These are phyloP conservation scores for Phytophthora citrophthora DNA, from an alignment of 352 stramenopile genomes.

Conservation along the genomic window DNA sequence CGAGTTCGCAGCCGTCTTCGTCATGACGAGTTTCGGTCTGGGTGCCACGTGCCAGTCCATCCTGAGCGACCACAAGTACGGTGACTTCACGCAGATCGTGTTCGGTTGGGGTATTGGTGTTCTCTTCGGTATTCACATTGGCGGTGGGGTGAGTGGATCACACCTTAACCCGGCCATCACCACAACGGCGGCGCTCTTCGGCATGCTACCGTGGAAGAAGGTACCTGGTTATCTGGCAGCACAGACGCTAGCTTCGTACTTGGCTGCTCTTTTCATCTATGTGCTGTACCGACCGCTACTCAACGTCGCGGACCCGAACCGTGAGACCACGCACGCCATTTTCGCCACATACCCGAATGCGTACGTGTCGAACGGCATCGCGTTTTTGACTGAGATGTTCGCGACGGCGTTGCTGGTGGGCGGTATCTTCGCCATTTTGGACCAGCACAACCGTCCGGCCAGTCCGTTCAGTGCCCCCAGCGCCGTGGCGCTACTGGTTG, in stretches of 20 bases:
- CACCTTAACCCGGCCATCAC: constrained; percentile 58
- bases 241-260: constrained; percentile 56
- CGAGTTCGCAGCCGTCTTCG: constrained; percentile 47
- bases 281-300: constrained; percentile 58
- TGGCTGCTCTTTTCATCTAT: constrained; percentile 50
- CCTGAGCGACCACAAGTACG: constrained; percentile 34
- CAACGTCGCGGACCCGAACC: constrained; percentile 54
- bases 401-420: constrained; percentile 49
- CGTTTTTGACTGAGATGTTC: constrained; percentile 60
- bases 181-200: constrained; percentile 35
- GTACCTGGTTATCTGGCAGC: constrained; percentile 50
- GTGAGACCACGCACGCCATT: constrained; percentile 38
- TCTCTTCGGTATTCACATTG: constrained; percentile 54
- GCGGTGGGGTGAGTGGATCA: constrained; percentile 44
- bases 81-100: constrained; percentile 45
- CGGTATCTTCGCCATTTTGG: constrained; percentile 55
- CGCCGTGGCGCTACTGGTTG: constrained; percentile 53
- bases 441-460: constrained; percentile 56
- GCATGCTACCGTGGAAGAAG: constrained; percentile 56
- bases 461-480: constrained; percentile 41
- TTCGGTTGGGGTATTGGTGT: constrained; percentile 56
- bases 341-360: constrained; percentile 62
- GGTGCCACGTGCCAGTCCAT: constrained; percentile 42
- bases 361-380: constrained; percentile 44
- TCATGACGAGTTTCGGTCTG: constrained; percentile 50